Base-by-base conservation (phyloP, 208 protist species). In the Leishmania lainsoni region DNA sequence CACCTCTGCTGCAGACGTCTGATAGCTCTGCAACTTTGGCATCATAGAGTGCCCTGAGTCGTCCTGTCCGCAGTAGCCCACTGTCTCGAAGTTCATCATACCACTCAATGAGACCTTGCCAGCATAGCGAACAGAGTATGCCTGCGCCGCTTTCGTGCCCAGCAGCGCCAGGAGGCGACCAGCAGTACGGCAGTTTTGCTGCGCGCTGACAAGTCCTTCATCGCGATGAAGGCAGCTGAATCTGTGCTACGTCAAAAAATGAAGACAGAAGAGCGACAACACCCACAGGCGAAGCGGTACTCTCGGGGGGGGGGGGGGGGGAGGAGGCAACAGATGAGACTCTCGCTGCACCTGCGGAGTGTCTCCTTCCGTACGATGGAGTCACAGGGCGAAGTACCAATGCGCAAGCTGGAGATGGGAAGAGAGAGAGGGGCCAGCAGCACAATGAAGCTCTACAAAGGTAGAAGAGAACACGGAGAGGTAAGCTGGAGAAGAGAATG, bases 1-100 rank as follows among this genome's bases (percentile, higher is more conserved):
- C 20, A 81, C 61, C 48, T 84, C 52, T 14, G 56, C 45, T 0
- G 85, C 89, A 56, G 61, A 51, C 5, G 29, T 45, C 52, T 93
- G 86, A 56, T 85, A 89, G 75, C 66, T 69, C 68, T 81, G 32
- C 73, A 79, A 83, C 76, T 84, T 93, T 22, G 91, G 91, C 91
- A 95, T 95, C 87, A 92, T 89, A 29, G 86, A 85, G 80, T 92
- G 89, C 20, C 79, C 85, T 5, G 70, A 26, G 76, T 89, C 82
- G 29, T 71, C 77, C 14, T 52, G 66, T 4, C 74, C 81, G 73
- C 91, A 94, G 81, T 86, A 90, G 45, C 87, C 87, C 3, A 63
- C 17, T 5, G 59, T 9, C 39, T 76, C 76, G 29, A 85, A 83
- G 52, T 78, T 83, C 77, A 81, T 85, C 16, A 81, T 73, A 5